Evolutionary conservation across 2,329 filamentous ascomycete species (phyloP).

Genomic region (Exophiala sp.): DNA sequence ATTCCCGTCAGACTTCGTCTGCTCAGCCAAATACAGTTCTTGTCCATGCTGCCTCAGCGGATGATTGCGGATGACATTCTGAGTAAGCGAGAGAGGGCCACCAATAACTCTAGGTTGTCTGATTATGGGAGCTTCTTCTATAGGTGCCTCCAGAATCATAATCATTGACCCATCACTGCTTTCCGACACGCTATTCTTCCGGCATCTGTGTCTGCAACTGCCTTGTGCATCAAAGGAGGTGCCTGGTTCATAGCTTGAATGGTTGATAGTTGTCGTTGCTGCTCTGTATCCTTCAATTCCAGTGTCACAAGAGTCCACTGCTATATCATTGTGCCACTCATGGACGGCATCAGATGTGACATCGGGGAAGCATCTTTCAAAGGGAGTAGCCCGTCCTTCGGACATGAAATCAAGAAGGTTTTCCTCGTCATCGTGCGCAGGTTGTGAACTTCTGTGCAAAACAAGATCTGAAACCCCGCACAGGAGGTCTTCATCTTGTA

Average conservation of each 20-base stretch:
- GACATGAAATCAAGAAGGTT: slow-evolving; percentile 8
- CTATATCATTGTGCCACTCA: not conserved
- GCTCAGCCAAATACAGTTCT: slow-evolving; percentile 2
- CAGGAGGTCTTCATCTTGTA: not conserved
- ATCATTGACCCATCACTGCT: slow-evolving; percentile 25
- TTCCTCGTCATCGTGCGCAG: not conserved
- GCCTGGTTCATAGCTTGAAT: not conserved
- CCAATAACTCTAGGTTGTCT: slow-evolving; percentile 11
- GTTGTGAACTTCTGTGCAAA: not conserved
- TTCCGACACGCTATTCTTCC: slow-evolving; percentile 11
- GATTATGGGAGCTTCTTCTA: slow-evolving; percentile 8
- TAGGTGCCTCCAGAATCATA: slow-evolving; percentile 10
- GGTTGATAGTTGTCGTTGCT: not conserved
- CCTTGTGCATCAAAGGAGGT: not conserved
- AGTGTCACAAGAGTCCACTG: not conserved
- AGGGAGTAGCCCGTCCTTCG: slow-evolving; percentile 6
- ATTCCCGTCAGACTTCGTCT: not conserved
- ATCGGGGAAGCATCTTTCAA: not conserved
- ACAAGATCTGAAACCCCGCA: not conserved
- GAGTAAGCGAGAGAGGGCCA: slow-evolving; percentile 18
- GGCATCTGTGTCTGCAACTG: slow-evolving; percentile 12
- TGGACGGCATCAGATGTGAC: slow-evolving; percentile 9
- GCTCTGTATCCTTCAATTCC: not conserved
- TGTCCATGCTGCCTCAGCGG: slow-evolving; percentile 22
- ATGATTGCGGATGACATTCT: slow-evolving; percentile 25